A percentile compares a stretch with the other conserved stretches of the same genome.
These are phyloP conservation scores for Pseudohalonectria lignicola DNA, from an alignment of 2,329 filamentous ascomycete genomes.

Conservation along the genomic window DNA sequence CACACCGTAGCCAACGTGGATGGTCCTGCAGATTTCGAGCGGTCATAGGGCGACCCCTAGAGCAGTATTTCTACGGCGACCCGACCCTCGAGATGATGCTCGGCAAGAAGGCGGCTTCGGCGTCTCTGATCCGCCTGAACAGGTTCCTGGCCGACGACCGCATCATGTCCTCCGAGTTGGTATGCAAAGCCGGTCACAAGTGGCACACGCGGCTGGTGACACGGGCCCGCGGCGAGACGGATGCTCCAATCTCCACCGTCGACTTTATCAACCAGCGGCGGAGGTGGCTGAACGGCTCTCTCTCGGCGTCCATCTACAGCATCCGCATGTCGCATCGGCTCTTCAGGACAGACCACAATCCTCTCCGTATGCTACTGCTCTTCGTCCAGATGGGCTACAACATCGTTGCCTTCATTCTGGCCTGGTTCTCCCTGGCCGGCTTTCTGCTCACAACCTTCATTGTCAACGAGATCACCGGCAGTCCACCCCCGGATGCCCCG, in stretches of 20 bases:
- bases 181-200: constrained; percentile 96
- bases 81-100: constrained; percentile 92
- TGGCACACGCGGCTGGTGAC: constrained; percentile 99
- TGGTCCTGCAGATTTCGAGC: constrained; percentile 91
- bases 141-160: constrained; percentile 99
- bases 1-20: too few relatives aligned
- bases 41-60: constrained; percentile 92
- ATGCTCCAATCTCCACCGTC: constrained; percentile 91
- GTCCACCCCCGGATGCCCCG: constrained; percentile 29
- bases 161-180: constrained; percentile 98
- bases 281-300: constrained; percentile 98
- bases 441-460: constrained; percentile 98
- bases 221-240: constrained; percentile 95
- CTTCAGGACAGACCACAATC: constrained; percentile 97
- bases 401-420: constrained; percentile 73
- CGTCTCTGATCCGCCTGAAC: constrained; percentile 99
- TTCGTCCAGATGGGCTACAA: constrained; percentile 97
- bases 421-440: constrained; percentile 82
- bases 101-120: constrained; percentile 99
- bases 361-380: constrained; percentile 97
- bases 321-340: constrained; percentile 98
- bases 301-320: constrained; percentile 89
- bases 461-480: constrained; percentile 94
- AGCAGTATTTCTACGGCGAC: constrained; percentile 99
- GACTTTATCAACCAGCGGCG: constrained; percentile 98